Percentiles rank a stretch among this genome's conserved stretches.
phyloP scores from a whole-genome alignment of 2,329 filamentous ascomycete species.

The Xylaria arbuscula region DNA sequence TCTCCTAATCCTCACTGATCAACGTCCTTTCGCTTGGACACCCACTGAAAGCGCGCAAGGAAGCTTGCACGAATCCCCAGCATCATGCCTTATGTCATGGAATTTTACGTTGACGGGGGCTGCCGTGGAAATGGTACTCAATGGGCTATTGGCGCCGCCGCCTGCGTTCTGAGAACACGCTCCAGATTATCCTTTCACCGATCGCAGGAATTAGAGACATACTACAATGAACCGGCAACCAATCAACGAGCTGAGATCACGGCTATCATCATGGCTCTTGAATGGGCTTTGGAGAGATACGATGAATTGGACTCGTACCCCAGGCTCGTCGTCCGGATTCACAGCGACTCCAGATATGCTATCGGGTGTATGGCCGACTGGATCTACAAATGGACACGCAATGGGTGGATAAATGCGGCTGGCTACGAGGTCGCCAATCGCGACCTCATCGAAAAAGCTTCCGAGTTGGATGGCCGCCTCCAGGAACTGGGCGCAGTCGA shows the following conservation, averaged over 20 bases:
- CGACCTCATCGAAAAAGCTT: slow-evolving; percentile 51
- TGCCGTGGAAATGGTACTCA: slow-evolving; percentile 48
- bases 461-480: slow-evolving; percentile 44
- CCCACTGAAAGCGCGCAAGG: neutral
- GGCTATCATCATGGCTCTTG: slow-evolving; percentile 59
- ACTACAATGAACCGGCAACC: slow-evolving; percentile 39
- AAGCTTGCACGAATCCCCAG: neutral
- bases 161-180: slow-evolving; percentile 42
- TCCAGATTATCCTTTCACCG: neutral
- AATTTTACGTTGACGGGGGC: slow-evolving; percentile 52
- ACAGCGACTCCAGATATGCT: slow-evolving; percentile 53
- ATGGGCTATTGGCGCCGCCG: slow-evolving; percentile 48
- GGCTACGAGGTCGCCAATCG: slow-evolving; percentile 50
- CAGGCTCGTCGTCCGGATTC: slow-evolving; percentile 46
- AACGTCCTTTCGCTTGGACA: neutral
- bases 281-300: slow-evolving; percentile 55
- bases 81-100: slow-evolving; percentile 51
- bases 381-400: slow-evolving; percentile 47
- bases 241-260: slow-evolving; percentile 53
- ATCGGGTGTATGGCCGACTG: slow-evolving; percentile 50
- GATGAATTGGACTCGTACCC: slow-evolving; percentile 37
- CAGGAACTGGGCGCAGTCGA: slow-evolving; percentile 45
- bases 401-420: slow-evolving; percentile 38
- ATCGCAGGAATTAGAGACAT: neutral
- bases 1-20: neutral